Conservation (phyloP, 805 yeast genomes). For the Wickerhamiella bombiphila region DNA sequence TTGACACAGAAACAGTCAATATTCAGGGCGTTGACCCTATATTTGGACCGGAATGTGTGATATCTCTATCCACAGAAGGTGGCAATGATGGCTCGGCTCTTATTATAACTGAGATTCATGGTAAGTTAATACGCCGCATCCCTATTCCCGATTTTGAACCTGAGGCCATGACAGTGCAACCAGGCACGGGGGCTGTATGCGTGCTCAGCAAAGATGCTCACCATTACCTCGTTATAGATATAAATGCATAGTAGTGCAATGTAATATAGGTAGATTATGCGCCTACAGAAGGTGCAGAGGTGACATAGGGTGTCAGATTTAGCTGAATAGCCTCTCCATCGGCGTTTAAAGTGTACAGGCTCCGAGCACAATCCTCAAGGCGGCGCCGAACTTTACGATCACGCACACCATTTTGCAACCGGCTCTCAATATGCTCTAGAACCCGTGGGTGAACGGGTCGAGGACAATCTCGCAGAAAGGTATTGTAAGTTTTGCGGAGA, state of each 20-base stretch:
- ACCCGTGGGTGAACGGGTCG: slow-evolving; percentile 7
- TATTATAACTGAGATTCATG: not conserved
- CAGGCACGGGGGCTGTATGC: not conserved
- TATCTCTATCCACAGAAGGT: too few relatives aligned
- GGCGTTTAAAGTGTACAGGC: slow-evolving; percentile 1
- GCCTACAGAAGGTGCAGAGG: too few relatives aligned
- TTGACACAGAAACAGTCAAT: not conserved
- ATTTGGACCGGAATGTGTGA: not conserved
- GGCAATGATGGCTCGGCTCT: not conserved
- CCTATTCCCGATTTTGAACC: not conserved
- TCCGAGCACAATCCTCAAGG: slow-evolving; percentile 3
- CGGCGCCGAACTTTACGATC: slow-evolving; percentile 4
- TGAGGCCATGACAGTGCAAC: not conserved
- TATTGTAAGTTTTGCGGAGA: slow-evolving; percentile 1
- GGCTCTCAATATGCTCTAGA: slow-evolving; percentile 3
- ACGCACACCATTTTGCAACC: not conserved
- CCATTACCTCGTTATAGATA: not conserved
- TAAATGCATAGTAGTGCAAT: too few relatives aligned
- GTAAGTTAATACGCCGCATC: not conserved
- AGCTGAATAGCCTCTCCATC: not conserved
- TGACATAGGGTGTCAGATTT: too few relatives aligned
- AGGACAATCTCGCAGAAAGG: slow-evolving; percentile 5
- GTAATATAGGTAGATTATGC: too few relatives aligned
- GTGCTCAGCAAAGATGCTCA: not conserved
- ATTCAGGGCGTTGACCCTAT: not conserved